Evolutionary conservation across 176 grass and related monocot genomes (phyloP).

Genomic region (Elymus sibiricus): DNA sequence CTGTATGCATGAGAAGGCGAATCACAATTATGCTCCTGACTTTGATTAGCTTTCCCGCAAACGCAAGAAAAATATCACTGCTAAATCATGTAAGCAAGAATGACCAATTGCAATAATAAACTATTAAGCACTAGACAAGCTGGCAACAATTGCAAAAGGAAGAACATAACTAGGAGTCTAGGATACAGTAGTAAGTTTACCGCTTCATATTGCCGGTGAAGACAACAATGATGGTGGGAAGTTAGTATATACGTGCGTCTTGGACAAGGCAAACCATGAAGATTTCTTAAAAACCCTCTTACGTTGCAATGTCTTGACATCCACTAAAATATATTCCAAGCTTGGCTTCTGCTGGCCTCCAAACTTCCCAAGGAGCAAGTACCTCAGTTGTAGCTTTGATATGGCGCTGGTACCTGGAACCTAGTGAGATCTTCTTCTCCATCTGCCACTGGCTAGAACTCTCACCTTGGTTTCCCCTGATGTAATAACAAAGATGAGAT

Average conservation of each 20-base stretch:
- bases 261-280: background rate
- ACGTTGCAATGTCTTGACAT: constrained; percentile 8
- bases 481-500: background rate
- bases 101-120: background rate
- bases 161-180: background rate
- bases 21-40: background rate
- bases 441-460: background rate
- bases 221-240: constrained; percentile 14
- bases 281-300: constrained; percentile 14
- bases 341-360: background rate
- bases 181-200: background rate
- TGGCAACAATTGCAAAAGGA: background rate
- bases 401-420: background rate
- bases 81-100: background rate
- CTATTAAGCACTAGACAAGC: constrained; percentile 6
- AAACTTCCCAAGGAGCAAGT: constrained; percentile 17
- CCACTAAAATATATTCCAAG: constrained; percentile 29
- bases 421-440: background rate
- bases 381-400: constrained; percentile 14
- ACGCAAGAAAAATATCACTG: no score
- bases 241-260: constrained; percentile 24
- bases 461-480: background rate
- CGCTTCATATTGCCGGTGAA: background rate
- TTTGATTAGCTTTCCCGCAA: background rate
- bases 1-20: no score